Percentiles rank a stretch among this genome's conserved stretches.
These are phyloP conservation scores for Pseudophaeomoniella oleicola DNA, from an alignment of 2,329 filamentous ascomycete genomes.

Conservation along the genomic window DNA sequence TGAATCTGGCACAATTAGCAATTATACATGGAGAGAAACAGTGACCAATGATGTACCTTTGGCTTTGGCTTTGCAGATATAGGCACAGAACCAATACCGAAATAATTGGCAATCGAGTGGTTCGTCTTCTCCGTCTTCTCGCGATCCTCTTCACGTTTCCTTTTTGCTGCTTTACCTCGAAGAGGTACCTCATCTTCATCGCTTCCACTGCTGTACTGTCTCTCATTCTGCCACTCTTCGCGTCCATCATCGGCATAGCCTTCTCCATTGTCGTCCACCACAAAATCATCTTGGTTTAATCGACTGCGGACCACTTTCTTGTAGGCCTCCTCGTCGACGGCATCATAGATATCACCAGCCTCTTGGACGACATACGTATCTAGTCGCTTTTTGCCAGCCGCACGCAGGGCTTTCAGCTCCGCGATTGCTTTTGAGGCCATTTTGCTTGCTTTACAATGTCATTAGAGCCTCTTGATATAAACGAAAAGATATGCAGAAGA, in stretches of 20 bases:
- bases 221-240: constrained; percentile 76
- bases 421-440: constrained; percentile 30
- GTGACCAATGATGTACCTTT: constrained; percentile 45
- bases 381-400: constrained; percentile 81
- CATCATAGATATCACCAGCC: constrained; percentile 76
- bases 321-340: constrained; percentile 92
- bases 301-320: constrained; percentile 87
- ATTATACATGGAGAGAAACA: constrained; percentile 1
- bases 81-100: constrained; percentile 56
- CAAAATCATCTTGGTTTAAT: constrained; percentile 89
- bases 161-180: constrained; percentile 55
- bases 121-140: constrained; percentile 76
- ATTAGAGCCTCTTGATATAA: too few species aligned
- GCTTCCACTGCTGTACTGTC: constrained; percentile 49
- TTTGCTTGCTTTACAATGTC: too few species aligned
- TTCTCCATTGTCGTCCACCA: constrained; percentile 94
- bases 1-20: constrained; percentile 7
- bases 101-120: constrained; percentile 87
- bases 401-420: constrained; percentile 69
- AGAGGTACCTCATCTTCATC: constrained; percentile 61
- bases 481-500: constrained; percentile 1
- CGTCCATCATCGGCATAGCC: constrained; percentile 94
- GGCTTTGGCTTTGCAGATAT: constrained; percentile 54
- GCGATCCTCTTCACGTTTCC: constrained; percentile 75
- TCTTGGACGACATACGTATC: constrained; percentile 78